phyloP scores from a whole-genome alignment of 257 asterid genomes.

The Solanum megistacrolobum region DNA sequence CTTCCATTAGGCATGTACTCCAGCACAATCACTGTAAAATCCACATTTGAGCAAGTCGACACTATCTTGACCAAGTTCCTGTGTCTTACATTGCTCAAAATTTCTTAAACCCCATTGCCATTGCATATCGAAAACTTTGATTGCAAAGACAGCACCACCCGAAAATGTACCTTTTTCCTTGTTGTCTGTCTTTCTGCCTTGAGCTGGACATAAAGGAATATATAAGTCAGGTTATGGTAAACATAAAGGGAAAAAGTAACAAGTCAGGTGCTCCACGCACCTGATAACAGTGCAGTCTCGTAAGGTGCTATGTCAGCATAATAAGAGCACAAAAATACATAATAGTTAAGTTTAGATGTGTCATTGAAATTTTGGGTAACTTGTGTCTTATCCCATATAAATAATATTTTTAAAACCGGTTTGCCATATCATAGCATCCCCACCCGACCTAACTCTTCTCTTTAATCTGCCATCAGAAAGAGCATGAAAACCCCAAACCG shows the following conservation, averaged over 20 bases:
- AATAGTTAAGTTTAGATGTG: no score
- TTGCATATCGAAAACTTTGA: constrained; percentile 26
- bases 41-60: constrained; percentile 30
- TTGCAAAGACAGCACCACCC: constrained; percentile 4
- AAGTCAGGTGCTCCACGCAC: no score
- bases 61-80: constrained; percentile 34
- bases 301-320: no score
- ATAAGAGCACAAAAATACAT: no score
- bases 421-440: neutral
- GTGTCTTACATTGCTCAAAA: constrained; percentile 24
- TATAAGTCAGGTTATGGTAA: neutral
- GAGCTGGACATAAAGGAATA: constrained; percentile 8
- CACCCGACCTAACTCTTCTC: no score
- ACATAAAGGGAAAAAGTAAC: no score
- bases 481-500: neutral
- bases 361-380: no score
- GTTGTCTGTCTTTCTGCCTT: neutral
- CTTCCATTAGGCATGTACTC: constrained; percentile 39
- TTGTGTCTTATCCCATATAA: no score
- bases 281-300: no score
- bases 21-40: constrained; percentile 31
- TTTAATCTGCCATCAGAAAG: neutral
- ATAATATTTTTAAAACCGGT: no score
- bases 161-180: constrained; percentile 3
- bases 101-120: constrained; percentile 5